phyloP scores from a whole-genome alignment of 2,329 filamentous ascomycete genomes.

The Tolypocladium album region DNA sequence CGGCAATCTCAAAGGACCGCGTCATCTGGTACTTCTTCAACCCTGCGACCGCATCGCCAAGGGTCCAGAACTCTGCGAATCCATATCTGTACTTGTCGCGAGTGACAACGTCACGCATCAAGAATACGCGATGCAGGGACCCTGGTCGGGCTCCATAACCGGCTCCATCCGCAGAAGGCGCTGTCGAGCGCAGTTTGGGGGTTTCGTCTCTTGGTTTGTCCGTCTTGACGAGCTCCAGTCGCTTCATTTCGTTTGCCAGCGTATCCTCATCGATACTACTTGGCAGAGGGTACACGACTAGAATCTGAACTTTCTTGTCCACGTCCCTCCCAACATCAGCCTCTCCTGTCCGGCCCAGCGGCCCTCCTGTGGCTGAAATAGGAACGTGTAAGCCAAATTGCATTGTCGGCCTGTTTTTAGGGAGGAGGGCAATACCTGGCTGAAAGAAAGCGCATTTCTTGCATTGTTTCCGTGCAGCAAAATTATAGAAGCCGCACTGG shows the following conservation, averaged over 20 bases:
- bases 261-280: slow-evolving; percentile 61
- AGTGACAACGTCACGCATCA: slow-evolving; percentile 62
- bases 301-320: slow-evolving; percentile 58
- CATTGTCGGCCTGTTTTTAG: not conserved
- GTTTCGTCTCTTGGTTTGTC: slow-evolving; percentile 32
- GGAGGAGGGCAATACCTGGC: slow-evolving; percentile 11
- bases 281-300: slow-evolving; percentile 64
- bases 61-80: slow-evolving; percentile 71
- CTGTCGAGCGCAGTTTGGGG: slow-evolving; percentile 48
- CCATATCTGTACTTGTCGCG: slow-evolving; percentile 72
- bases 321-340: slow-evolving; percentile 39
- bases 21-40: slow-evolving; percentile 60
- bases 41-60: slow-evolving; percentile 67
- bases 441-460: slow-evolving; percentile 24
- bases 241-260: slow-evolving; percentile 61
- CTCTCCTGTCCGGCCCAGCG: slow-evolving; percentile 32
- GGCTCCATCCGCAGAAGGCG: slow-evolving; percentile 40
- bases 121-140: slow-evolving; percentile 65
- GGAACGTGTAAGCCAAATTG: not conserved
- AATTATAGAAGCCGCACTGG: slow-evolving; percentile 30
- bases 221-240: slow-evolving; percentile 55
- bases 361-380: slow-evolving; percentile 15
- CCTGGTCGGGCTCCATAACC: slow-evolving; percentile 62
- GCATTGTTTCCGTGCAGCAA: slow-evolving; percentile 23
- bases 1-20: slow-evolving; percentile 68